Percentiles rank a stretch among this genome's conserved stretches.
phyloP scores from a whole-genome alignment of 192 early-diverging fungal species.

The Dissophora globulifera region DNA sequence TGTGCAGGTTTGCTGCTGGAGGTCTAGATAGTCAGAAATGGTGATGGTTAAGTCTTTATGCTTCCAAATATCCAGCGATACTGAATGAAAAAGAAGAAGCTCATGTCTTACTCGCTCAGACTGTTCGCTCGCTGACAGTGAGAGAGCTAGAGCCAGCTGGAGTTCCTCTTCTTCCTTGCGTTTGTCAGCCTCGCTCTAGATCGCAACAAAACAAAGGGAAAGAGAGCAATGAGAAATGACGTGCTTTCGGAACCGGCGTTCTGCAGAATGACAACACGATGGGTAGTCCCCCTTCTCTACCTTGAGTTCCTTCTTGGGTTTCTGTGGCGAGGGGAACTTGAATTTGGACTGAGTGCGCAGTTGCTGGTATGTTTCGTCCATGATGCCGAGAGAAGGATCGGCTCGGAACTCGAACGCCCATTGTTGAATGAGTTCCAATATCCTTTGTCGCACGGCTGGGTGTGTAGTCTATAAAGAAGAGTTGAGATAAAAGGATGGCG shows the following conservation, averaged over 20 bases:
- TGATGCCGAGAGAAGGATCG: constrained; percentile 82
- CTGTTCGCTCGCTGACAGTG: constrained; percentile 75
- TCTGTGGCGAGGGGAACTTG: constrained; percentile 80
- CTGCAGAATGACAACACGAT: no score
- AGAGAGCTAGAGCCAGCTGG: constrained; percentile 91
- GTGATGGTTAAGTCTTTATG: no score
- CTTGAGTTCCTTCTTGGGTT: constrained; percentile 79
- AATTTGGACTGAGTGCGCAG: constrained; percentile 67
- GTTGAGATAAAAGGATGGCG: not conserved
- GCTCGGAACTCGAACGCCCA: constrained; percentile 89
- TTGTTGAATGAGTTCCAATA: constrained; percentile 89
- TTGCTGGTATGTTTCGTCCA: constrained; percentile 77
- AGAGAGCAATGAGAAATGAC: no score
- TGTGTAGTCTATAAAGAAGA: constrained; percentile 66
- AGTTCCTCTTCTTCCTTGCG: constrained; percentile 96
- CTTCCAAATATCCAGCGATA: no score
- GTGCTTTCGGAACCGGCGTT: no score
- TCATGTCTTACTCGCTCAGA: constrained; percentile 29
- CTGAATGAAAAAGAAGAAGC: not conserved
- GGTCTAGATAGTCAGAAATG: constrained; percentile 6
- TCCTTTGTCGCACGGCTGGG: constrained; percentile 80
- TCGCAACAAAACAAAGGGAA: no score
- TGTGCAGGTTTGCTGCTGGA: constrained; percentile 27
- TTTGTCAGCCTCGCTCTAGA: constrained; percentile 75
- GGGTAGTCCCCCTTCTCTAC: no score